These are phyloP conservation scores for Phytophthora sansomeana DNA, from an alignment of 352 stramenopile genomes.

Conservation along the genomic window DNA sequence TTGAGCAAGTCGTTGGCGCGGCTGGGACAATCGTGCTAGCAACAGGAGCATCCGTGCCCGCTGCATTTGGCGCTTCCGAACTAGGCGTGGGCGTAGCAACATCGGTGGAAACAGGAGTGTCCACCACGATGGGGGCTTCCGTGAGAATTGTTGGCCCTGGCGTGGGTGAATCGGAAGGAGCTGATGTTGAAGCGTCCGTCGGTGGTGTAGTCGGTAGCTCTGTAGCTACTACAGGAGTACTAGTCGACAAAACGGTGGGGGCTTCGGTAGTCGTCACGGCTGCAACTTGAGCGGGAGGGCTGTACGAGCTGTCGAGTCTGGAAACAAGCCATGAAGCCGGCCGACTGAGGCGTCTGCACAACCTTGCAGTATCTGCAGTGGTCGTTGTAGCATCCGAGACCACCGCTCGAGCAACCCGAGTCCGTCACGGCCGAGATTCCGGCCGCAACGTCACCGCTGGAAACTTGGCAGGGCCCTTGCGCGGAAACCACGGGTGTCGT, in stretches of 20 bases:
- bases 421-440: slow-evolving; percentile 44
- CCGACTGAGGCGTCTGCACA: slow-evolving; percentile 37
- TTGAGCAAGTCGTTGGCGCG: slow-evolving; percentile 3
- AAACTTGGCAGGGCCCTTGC: slow-evolving; percentile 21
- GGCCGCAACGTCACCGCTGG: slow-evolving; percentile 24
- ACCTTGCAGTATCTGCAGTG: slow-evolving; percentile 51
- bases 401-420: slow-evolving; percentile 32
- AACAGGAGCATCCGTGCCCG: background rate
- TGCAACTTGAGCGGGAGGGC: background rate
- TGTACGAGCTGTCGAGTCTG: slow-evolving; percentile 25
- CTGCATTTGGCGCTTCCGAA: background rate
- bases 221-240: background rate
- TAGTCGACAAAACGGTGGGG: background rate
- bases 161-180: background rate
- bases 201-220: background rate
- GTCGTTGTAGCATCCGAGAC: slow-evolving; percentile 47
- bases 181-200: background rate
- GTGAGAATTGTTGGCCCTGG: background rate
- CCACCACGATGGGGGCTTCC: background rate
- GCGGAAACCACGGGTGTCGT: slow-evolving; percentile 6
- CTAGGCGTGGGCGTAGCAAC: background rate
- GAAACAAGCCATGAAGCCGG: slow-evolving; percentile 29
- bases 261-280: background rate
- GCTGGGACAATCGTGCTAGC: background rate
- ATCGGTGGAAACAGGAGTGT: background rate